phyloP scores from a whole-genome alignment of 495 filamentous ascomycete genomes.

The Xylaria venustula region DNA sequence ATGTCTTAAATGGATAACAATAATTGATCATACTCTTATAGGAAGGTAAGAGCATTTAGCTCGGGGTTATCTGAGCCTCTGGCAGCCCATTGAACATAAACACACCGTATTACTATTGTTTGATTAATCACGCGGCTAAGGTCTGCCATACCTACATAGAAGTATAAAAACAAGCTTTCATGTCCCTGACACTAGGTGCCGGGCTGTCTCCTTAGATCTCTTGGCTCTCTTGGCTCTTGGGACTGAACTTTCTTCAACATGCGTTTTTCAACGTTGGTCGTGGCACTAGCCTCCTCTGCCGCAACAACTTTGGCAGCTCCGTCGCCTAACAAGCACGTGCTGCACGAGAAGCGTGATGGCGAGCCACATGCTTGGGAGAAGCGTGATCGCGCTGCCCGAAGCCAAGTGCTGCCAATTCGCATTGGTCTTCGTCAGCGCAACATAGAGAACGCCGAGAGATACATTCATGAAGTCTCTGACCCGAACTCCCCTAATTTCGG shows the following conservation, averaged over 20 bases:
- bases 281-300: constrained; percentile 1
- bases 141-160: not conserved
- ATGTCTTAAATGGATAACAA: not conserved
- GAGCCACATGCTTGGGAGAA: constrained; percentile 16
- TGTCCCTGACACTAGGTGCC: not conserved
- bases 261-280: constrained; percentile 7
- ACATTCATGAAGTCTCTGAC: constrained; percentile 32
- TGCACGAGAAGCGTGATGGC: constrained; percentile 13
- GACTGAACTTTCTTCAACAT: constrained; percentile 1
- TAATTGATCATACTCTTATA: not conserved
- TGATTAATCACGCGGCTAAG: not conserved
- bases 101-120: not conserved
- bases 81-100: not conserved
- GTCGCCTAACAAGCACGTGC: not conserved
- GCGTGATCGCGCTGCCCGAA: constrained; percentile 18
- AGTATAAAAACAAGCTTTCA: constrained; percentile 7
- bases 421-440: constrained; percentile 58
- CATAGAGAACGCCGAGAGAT: constrained; percentile 50
- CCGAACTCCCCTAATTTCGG: constrained; percentile 49
- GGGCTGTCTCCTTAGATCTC: constrained; percentile 7
- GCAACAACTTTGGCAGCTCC: constrained; percentile 1
- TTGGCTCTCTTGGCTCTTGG: constrained; percentile 6
- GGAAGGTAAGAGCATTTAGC: constrained; percentile 2
- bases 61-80: not conserved
- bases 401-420: constrained; percentile 48